Conservation (phyloP, 2,329 filamentous ascomycete genomes). For the Zasmidium angulare region DNA sequence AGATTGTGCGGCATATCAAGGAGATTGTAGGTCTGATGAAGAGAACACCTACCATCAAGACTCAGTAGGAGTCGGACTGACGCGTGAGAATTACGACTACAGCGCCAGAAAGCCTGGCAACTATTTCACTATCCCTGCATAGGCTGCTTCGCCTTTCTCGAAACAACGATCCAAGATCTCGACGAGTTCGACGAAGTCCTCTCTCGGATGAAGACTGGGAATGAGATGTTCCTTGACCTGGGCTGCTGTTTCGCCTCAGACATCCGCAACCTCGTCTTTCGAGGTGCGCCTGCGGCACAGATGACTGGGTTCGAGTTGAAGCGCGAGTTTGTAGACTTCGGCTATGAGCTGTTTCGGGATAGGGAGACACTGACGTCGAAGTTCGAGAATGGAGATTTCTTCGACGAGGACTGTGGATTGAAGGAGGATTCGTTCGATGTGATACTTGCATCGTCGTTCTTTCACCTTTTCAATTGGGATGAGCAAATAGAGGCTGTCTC, state of each 20-base stretch:
- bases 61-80: no score
- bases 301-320: slow-evolving; percentile 37
- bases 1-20: not conserved
- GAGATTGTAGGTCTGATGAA: not conserved
- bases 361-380: slow-evolving; percentile 29
- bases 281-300: slow-evolving; percentile 36
- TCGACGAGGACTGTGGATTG: slow-evolving; percentile 23
- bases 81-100: not conserved
- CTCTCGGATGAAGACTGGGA: slow-evolving; percentile 26
- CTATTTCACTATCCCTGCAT: slow-evolving; percentile 25
- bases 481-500: slow-evolving; percentile 40
- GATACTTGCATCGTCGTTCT: slow-evolving; percentile 42
- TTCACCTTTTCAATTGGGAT: slow-evolving; percentile 46
- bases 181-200: slow-evolving; percentile 29
- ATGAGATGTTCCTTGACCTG: slow-evolving; percentile 40
- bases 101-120: slow-evolving; percentile 18
- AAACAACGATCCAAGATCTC: slow-evolving; percentile 23
- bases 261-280: slow-evolving; percentile 38
- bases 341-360: slow-evolving; percentile 42
- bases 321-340: slow-evolving; percentile 36
- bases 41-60: no score
- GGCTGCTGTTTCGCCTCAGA: slow-evolving; percentile 44
- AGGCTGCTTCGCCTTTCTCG: slow-evolving; percentile 21
- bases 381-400: slow-evolving; percentile 38
- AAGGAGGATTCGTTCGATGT: slow-evolving; percentile 36